Base-by-base conservation (phyloP, 2,329 filamentous ascomycete genomes). In the Claviceps fusiformis region DNA sequence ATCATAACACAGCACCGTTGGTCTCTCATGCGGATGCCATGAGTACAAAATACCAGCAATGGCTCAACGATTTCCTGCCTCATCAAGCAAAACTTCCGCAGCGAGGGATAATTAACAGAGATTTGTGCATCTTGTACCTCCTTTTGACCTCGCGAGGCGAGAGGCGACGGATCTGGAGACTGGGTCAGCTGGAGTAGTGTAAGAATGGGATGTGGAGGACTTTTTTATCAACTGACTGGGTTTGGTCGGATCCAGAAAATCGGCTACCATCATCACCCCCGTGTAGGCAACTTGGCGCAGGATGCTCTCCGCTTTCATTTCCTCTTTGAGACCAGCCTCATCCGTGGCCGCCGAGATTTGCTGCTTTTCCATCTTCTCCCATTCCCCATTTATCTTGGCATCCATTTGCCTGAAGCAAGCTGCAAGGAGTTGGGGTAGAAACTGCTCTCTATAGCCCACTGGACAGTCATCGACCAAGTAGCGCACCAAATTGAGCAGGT, bases 221-320 rank as follows among this genome's bases (percentile, higher is more conserved):
- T n/a, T 31, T 31, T 35, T 19, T 3, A 48, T 10, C 35, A 69
- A 19, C 77, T 72, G 75, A 85, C 82, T 84, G 67, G 70, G 76
- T 71, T 81, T 74, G 51, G 78, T 76, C 15, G 90, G 87, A 66
- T 95, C 91, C 27, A 98, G 76, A 62, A 97, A 83, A 61, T 89
- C 87, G 8, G 89, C 89, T 59, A 96, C 86, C 78, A 97, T 89
- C 62, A 93, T 85, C 35, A 96, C 89, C 1, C 91, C 89, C 3
- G 89, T 89, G 69, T 95, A 93, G 0, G 92, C 96, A 52, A 97
- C 78, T 67, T 96, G 90, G 24, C 93, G 83, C 49, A 98, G 74
- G 35, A 98, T 95, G 65, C 92, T 97, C 68, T 98, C 93, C 7
- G 89, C 85, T 70, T 96, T 95, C 93, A 98, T 98, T 72, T 98